Evolutionary conservation across 139 green algal genomes (phyloP), one percentile per base, ranked within the genome.

Genomic region (Chlorella sorokiniana): DNA sequence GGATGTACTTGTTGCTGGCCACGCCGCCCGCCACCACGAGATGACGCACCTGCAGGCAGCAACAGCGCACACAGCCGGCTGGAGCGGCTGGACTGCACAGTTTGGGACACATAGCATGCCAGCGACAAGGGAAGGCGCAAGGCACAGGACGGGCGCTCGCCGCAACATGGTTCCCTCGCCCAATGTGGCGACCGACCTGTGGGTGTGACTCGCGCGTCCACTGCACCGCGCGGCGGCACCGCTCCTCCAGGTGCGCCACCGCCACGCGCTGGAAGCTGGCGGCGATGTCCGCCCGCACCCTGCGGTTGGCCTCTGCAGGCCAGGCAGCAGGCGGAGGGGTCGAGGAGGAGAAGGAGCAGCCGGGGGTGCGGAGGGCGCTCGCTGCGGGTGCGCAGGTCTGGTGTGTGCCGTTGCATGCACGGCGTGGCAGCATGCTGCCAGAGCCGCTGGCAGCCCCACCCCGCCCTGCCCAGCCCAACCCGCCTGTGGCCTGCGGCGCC

Each of bases 21-120:
- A 99, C 97, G 0, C 97, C 97, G 8, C 97, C 97, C 9, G 97
- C 92, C 18, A 99, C 93, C 48, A 99, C 95, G 61, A 98, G 76
- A n/a, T 84, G 78, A 11, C 54, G 40, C 61, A 79, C 73, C 73
- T 79, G 42, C 18, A 65, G 18, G n/a, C 56, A 33, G 16, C 56
- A 31, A 65, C 56, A 65, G 56, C 56, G n/a, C 56, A 65, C 56
- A 65, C 16, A 65, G 18, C 48, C 48, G 48, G 11, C 48, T 25
- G 16, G 14, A 11, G 11, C 48, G 14, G 16, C 16, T 59, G 16
- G 14, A 59, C 48, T 25, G 14, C 16, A 59, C 14, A 59, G 14
- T 16, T 25, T 11, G 14, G 14, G 48, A 59, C 14, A 11, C 48
- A 59, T 59, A 16, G 48, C 11, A 59, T 16, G n/a, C n/a, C n/a